Percentiles rank a stretch among this genome's conserved stretches.
Conservation (phyloP, 1,284 basidiomycete species). For the Cryptococcus sp. region DNA sequence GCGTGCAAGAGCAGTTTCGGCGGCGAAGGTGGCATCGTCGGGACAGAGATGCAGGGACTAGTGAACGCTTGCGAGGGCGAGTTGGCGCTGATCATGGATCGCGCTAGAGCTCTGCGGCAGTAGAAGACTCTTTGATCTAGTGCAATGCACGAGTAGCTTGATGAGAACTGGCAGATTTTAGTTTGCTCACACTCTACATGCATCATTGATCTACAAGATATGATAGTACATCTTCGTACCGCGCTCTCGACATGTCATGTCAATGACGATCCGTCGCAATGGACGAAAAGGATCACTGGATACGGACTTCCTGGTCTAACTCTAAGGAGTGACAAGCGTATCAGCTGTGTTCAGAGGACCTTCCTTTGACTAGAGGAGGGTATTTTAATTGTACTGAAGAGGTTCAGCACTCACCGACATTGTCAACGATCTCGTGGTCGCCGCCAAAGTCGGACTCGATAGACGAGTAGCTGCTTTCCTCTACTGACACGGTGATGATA, state of each 20-base stretch:
- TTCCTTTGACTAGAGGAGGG: too few relatives aligned
- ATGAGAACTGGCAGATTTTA: too few relatives aligned
- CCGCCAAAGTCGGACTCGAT: constrained; percentile 29
- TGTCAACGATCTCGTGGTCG: constrained; percentile 35
- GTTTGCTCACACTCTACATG: too few relatives aligned
- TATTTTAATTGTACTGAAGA: background rate
- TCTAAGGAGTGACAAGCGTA: background rate
- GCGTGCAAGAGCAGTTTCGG: constrained; percentile 47
- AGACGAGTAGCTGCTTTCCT: constrained; percentile 31
- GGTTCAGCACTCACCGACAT: constrained; percentile 34
- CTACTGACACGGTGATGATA: constrained; percentile 34
- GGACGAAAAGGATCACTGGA: constrained; percentile 1
- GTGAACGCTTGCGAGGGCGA: constrained; percentile 36
- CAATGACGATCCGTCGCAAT: too few relatives aligned
- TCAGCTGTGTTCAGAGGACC: background rate
- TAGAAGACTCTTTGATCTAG: too few relatives aligned
- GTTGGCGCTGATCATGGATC: constrained; percentile 11
- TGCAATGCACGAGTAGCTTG: too few relatives aligned
- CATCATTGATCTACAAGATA: too few relatives aligned
- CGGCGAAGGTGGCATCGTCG: constrained; percentile 43
- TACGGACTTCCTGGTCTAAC: constrained; percentile 14
- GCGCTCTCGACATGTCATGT: too few relatives aligned
- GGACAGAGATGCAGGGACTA: constrained; percentile 38
- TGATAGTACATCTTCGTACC: too few relatives aligned
- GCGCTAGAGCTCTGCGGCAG: too few relatives aligned